A percentile compares a stretch with the other conserved stretches of the same genome.
phyloP scores from a whole-genome alignment of 2,329 filamentous ascomycete species.

The Penicillium sp. region DNA sequence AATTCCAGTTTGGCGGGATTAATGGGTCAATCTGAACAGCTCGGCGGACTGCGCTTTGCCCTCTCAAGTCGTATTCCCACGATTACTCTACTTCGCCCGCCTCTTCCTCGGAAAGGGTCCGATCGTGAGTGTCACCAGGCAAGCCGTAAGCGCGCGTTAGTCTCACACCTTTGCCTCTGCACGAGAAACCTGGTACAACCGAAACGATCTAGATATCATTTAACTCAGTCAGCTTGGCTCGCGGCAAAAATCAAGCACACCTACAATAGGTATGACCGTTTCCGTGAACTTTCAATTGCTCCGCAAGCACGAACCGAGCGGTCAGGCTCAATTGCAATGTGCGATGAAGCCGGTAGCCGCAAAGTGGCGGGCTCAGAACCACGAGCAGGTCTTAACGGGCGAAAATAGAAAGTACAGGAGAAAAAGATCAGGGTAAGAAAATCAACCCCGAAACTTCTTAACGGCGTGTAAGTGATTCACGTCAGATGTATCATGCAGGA shows the following conservation, averaged over 20 bases:
- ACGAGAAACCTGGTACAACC: slow-evolving; percentile 21
- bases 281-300: not conserved
- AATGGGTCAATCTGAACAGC: not conserved
- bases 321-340: slow-evolving; percentile 1
- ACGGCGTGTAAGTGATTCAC: slow-evolving; percentile 5
- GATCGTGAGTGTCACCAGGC: slow-evolving; percentile 19
- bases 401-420: not conserved
- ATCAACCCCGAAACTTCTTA: not conserved
- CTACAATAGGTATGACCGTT: not conserved
- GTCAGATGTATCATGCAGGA: slow-evolving; percentile 13
- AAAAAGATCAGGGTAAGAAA: not conserved
- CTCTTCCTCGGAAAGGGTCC: slow-evolving; percentile 11
- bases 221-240: not conserved
- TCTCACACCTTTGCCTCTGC: slow-evolving; percentile 23
- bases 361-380: not conserved
- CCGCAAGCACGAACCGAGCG: not conserved
- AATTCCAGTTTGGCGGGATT: slow-evolving; percentile 65
- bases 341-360: not conserved
- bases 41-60: not conserved
- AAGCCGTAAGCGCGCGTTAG: slow-evolving; percentile 22
- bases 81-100: not conserved
- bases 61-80: not conserved
- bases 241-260: not conserved
- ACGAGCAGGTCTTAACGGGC: not conserved
- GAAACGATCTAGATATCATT: slow-evolving; percentile 21